Evolutionary conservation across 2,329 filamentous ascomycete genomes (phyloP).

Genomic region (Akanthomyces muscarius): DNA sequence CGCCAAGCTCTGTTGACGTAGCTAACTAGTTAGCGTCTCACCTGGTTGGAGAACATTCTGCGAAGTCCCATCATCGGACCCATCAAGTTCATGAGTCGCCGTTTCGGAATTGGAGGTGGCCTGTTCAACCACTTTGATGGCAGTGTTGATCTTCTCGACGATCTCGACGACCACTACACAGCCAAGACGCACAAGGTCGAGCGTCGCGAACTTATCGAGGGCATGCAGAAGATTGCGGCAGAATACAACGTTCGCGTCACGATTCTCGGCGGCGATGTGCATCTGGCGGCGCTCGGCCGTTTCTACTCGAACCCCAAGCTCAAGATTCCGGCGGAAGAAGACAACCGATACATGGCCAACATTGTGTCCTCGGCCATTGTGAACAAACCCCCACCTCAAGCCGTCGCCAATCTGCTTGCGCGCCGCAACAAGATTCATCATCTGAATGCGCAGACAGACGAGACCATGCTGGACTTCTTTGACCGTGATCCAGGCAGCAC

Average conservation of each 20-base stretch:
- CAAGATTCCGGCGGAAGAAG: conserved; percentile 70
- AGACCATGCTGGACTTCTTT: conserved; percentile 92
- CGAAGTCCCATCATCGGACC: conserved; percentile 82
- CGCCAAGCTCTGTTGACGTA: background rate
- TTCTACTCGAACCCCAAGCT: conserved; percentile 90
- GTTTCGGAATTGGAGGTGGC: conserved; percentile 78
- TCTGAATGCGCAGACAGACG: conserved; percentile 70
- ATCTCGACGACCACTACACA: conserved; percentile 95
- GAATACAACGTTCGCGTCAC: conserved; percentile 87
- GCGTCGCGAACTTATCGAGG: conserved; percentile 71
- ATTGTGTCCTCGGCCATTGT: conserved; percentile 92
- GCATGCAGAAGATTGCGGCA: conserved; percentile 77
- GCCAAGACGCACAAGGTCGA: conserved; percentile 88
- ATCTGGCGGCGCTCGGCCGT: conserved; percentile 84
- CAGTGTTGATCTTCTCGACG: conserved; percentile 86
- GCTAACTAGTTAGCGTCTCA: conserved; percentile 57
- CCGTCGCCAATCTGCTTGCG: conserved; percentile 84
- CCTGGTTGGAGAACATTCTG: conserved; percentile 95
- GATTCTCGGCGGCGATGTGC: conserved; percentile 90
- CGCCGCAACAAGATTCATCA: conserved; percentile 81
- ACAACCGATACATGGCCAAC: conserved; percentile 94
- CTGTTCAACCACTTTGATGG: conserved; percentile 95
- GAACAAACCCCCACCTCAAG: conserved; percentile 86
- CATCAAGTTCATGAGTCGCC: conserved; percentile 82
- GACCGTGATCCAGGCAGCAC: conserved; percentile 76